These are phyloP conservation scores for Kwoniella sp. DNA, from an alignment of 768 basidiomycete genomes.

Conservation along the genomic window DNA sequence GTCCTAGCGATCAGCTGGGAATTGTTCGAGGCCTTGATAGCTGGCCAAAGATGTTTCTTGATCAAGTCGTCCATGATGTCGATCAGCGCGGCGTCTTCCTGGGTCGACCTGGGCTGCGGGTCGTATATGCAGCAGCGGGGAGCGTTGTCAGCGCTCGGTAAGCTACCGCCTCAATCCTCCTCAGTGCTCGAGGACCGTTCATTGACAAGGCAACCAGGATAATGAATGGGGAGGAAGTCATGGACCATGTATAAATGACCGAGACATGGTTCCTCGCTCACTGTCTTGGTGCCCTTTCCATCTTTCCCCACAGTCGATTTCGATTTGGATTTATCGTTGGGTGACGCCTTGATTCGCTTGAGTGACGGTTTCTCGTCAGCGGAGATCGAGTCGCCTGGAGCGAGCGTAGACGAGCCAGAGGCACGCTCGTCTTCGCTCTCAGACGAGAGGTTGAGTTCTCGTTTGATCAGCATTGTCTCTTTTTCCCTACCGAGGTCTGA, in stretches of 20 bases:
- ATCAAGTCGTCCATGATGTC: constrained; percentile 16
- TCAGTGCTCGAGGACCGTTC: too few relatives aligned
- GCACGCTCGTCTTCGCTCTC: background rate
- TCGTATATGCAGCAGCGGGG: too few relatives aligned
- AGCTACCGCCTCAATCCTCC: too few relatives aligned
- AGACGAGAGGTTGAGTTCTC: background rate
- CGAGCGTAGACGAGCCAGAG: background rate
- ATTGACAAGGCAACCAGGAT: too few relatives aligned
- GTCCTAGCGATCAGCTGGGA: constrained; percentile 8
- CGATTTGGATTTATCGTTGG: background rate
- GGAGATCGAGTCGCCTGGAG: constrained; percentile 5
- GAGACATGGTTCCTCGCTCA: too few relatives aligned
- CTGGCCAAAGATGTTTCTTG: constrained; percentile 18
- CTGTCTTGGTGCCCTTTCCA: background rate
- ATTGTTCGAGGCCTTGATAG: constrained; percentile 14
- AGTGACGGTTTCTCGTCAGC: constrained; percentile 3
- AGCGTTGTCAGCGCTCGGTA: too few relatives aligned
- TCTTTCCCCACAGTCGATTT: background rate
- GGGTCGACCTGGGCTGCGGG: constrained; percentile 18
- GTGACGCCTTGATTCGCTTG: background rate
- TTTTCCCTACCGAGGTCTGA: too few relatives aligned
- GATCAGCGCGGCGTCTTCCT: constrained; percentile 19
- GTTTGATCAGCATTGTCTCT: background rate
- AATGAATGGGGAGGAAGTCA: too few relatives aligned
- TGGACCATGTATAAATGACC: too few relatives aligned